phyloP scores from a whole-genome alignment of 306 rosid species.

The Medicago ruthenica region DNA sequence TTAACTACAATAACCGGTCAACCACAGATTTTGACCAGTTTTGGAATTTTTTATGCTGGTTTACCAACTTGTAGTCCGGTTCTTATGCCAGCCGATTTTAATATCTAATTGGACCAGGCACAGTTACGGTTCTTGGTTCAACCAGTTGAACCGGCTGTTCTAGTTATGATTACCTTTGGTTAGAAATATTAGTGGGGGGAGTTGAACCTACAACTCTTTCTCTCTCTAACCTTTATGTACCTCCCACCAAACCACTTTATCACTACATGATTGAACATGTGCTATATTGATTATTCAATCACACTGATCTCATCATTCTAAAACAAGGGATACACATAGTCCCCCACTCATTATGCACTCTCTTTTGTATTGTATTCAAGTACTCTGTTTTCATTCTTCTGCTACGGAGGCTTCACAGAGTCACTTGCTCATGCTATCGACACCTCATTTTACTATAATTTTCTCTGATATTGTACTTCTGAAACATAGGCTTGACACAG shows the following conservation, averaged over 20 bases:
- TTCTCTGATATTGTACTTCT: background rate
- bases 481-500: background rate
- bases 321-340: background rate
- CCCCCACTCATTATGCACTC: background rate
- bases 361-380: background rate
- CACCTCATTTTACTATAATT: background rate
- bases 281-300: background rate
- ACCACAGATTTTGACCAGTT: background rate
- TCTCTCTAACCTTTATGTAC: background rate
- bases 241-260: background rate
- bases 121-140: background rate
- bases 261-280: slow-evolving; percentile 8
- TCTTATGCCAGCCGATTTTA: background rate
- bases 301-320: background rate
- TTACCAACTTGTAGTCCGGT: background rate
- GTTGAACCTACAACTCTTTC: background rate
- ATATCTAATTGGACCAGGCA: background rate
- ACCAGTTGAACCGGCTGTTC: background rate
- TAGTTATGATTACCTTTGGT: background rate
- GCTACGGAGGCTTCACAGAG: background rate
- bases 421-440: background rate
- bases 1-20: background rate
- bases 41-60: too few species aligned
- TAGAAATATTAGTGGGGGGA: background rate
- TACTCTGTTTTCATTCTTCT: background rate